Conservation (phyloP, 352 stramenopile species). For the Blastocystis sp. region DNA sequence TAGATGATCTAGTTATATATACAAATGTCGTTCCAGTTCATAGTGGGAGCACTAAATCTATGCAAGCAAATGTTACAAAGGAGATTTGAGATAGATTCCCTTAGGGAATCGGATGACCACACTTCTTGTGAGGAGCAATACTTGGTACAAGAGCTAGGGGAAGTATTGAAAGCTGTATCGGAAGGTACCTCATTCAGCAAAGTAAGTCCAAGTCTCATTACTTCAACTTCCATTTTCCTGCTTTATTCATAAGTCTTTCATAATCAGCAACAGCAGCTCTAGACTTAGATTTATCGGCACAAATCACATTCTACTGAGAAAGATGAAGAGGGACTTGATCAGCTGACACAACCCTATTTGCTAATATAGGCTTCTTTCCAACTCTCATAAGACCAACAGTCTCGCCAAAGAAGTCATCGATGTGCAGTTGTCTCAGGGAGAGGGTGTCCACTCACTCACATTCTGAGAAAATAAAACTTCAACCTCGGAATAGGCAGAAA, state of each 20-base stretch:
- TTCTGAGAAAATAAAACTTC: constrained; percentile 6
- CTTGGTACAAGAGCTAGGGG: background rate
- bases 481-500: background rate
- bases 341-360: background rate
- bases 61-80: background rate
- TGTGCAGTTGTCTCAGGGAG: background rate
- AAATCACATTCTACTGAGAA: constrained; percentile 42
- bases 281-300: background rate
- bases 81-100: background rate
- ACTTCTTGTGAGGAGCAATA: background rate
- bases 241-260: background rate
- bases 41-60: too few species aligned
- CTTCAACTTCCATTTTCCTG: constrained; percentile 17
- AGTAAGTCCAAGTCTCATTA: constrained; percentile 21
- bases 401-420: constrained; percentile 37
- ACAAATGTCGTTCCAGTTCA: too few species aligned
- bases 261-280: background rate
- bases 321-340: constrained; percentile 58
- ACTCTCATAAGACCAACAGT: background rate
- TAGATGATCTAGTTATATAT: too few species aligned
- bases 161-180: background rate
- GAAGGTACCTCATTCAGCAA: constrained; percentile 30
- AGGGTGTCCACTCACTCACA: constrained; percentile 52
- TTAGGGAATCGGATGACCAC: background rate
- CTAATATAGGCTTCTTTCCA: background rate